Conservation (phyloP, 345 rosid genomes). For the Populus alba region DNA sequence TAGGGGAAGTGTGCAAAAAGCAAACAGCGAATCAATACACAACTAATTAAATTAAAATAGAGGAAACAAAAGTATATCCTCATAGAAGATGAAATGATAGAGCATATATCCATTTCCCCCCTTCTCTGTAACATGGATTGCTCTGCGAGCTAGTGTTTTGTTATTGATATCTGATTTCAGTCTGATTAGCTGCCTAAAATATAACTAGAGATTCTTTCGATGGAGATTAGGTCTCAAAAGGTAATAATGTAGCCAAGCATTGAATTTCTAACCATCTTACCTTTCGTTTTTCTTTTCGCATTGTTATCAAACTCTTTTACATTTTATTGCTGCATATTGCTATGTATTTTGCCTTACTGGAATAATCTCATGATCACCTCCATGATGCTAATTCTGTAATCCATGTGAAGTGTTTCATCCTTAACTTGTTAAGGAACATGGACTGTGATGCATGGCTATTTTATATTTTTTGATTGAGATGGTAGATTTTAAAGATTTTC, state of each 20-base stretch:
- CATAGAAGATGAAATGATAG: too few species aligned
- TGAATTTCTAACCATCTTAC: neutral
- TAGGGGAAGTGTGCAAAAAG: too few species aligned
- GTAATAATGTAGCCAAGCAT: conserved; percentile 30
- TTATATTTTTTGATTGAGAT: neutral
- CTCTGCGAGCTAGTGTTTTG: neutral
- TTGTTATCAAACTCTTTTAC: neutral
- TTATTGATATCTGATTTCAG: conserved; percentile 39
- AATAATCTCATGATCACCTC: neutral
- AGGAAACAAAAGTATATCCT: too few species aligned
- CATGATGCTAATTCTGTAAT: neutral
- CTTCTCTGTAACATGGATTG: neutral
- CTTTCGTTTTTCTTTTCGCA: neutral
- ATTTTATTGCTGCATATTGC: too few species aligned
- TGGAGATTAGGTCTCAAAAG: conserved; percentile 70
- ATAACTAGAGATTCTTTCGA: conserved; percentile 77
- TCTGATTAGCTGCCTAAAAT: conserved; percentile 75
- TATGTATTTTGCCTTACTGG: too few species aligned
- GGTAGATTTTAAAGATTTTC: neutral
- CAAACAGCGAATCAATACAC: too few species aligned
- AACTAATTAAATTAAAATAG: too few species aligned
- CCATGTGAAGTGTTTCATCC: neutral
- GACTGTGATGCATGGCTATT: neutral
- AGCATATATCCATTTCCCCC: neutral
- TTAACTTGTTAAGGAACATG: too few species aligned